Evolutionary conservation across 2,329 filamentous ascomycete genomes (phyloP).

Genomic region (Tolypocladium paradoxum): DNA sequence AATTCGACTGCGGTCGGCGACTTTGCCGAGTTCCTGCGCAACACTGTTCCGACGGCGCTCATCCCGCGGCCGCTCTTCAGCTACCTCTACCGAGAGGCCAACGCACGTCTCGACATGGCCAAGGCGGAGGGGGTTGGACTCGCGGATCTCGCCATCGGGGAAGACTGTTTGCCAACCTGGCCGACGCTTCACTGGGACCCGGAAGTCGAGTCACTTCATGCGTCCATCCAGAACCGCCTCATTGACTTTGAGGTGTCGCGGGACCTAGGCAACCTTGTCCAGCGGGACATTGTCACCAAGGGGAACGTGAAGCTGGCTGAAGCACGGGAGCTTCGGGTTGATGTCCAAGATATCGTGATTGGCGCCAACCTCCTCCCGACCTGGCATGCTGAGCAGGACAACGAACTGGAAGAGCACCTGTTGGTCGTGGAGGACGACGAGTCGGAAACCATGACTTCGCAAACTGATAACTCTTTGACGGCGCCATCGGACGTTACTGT

Average conservation of each 20-base stretch:
- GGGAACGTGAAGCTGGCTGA: conserved; percentile 14
- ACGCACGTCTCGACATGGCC: conserved; percentile 13
- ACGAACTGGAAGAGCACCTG: background rate
- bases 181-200: conserved; percentile 13
- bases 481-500: background rate
- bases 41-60: conserved; percentile 10
- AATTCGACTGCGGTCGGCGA: background rate
- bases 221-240: conserved; percentile 13
- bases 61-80: conserved; percentile 10
- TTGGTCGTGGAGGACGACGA: background rate
- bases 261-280: conserved; percentile 10
- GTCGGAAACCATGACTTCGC: background rate
- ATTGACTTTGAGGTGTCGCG: conserved; percentile 7
- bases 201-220: conserved; percentile 11
- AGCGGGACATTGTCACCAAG: conserved; percentile 12
- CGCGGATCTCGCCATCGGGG: conserved; percentile 12
- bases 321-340: conserved; percentile 12
- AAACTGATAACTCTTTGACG: background rate
- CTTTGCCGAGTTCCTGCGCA: conserved; percentile 7
- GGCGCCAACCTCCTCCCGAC: conserved; percentile 16
- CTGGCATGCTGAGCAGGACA: conserved; percentile 9
- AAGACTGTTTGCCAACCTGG: conserved; percentile 21
- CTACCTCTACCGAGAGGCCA: conserved; percentile 11
- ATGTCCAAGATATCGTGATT: conserved; percentile 11
- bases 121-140: conserved; percentile 6